phyloP scores from a whole-genome alignment of 805 yeast genomes.

The Cyberlindnera veronae region DNA sequence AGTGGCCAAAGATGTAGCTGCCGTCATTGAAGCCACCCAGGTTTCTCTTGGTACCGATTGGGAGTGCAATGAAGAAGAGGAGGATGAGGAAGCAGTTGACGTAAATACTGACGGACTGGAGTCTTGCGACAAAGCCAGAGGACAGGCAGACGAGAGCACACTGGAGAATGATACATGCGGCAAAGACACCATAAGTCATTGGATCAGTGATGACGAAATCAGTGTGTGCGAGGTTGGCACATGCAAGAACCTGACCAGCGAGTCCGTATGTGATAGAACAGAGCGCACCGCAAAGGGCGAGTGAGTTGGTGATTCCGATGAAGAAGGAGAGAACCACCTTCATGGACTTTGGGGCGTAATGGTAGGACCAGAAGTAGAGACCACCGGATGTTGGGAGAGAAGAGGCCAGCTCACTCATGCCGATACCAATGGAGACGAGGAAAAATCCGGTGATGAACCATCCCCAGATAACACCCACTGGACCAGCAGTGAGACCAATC shows the following conservation, averaged over 20 bases:
- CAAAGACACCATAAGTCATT: constrained; percentile 58
- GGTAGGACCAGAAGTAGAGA: constrained; percentile 61
- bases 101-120: constrained; percentile 53
- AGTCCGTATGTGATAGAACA: constrained; percentile 73
- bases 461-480: constrained; percentile 62
- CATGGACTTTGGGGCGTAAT: constrained; percentile 53
- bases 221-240: constrained; percentile 40
- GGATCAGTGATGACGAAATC: constrained; percentile 51
- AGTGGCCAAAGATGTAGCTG: constrained; percentile 50
- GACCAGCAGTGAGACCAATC: constrained; percentile 49
- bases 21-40: constrained; percentile 42
- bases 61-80: constrained; percentile 56
- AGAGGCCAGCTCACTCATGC: constrained; percentile 63
- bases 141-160: constrained; percentile 48
- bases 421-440: constrained; percentile 52
- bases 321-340: constrained; percentile 55
- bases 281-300: constrained; percentile 62
- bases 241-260: constrained; percentile 57
- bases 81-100: constrained; percentile 48
- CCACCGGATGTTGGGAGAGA: constrained; percentile 78
- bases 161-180: constrained; percentile 50
- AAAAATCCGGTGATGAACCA: constrained; percentile 60
- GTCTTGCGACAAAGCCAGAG: constrained; percentile 47
- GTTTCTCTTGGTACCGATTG: constrained; percentile 44
- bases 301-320: constrained; percentile 63